Base-by-base conservation (phyloP, 2,329 filamentous ascomycete genomes). In the Claviceps spartinae region DNA sequence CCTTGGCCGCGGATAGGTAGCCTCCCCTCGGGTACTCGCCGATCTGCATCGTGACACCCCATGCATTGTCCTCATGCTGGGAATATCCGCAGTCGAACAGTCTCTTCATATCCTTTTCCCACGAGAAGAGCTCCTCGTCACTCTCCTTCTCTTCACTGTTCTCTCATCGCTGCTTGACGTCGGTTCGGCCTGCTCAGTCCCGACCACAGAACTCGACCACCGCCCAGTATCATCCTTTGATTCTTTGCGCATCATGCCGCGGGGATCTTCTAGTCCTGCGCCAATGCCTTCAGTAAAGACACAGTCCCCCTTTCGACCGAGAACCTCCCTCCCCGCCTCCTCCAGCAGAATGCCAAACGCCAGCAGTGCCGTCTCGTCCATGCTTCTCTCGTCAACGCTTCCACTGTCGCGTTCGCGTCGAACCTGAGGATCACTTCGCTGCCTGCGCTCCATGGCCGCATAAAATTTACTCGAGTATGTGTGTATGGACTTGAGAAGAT, bases 351-450 rank as follows among this genome's bases (percentile, higher is more conserved):
- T 80, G 1, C 86, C 85, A 60, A 91, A 73, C 1, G 86, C 85
- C 51, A 91, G 69, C 53, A 91, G 71, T 4, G 86, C 86, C 14
- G 85, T 88, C 69, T 88, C 86, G 61, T 91, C 85, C 77, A 91
- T 79, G 64, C 80, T 86, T 56, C 74, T 65, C 62, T 78, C 74
- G 54, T 78, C 72, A 40, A 75, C 59, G 50, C 63, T 64, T 34
- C 62, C 7, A n/a, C 44, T 26, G 30, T 30, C 18, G 56, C 52
- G 36, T 55, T 58, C n/a, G 58, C 54, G 30, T 47, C 24, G 49
- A 36, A 38, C 38, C 47, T 48, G 49, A 42, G 46, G 7, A 11
- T 51, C 30, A 26, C 46, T 47, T 18, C 53, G 18, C 38, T 55
- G 50, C 49, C 56, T 54, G 54, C 63, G 58, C 24, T 56, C 60